phyloP scores from a whole-genome alignment of 2,329 filamentous ascomycete genomes.

The Fusarium protoensiforme region DNA sequence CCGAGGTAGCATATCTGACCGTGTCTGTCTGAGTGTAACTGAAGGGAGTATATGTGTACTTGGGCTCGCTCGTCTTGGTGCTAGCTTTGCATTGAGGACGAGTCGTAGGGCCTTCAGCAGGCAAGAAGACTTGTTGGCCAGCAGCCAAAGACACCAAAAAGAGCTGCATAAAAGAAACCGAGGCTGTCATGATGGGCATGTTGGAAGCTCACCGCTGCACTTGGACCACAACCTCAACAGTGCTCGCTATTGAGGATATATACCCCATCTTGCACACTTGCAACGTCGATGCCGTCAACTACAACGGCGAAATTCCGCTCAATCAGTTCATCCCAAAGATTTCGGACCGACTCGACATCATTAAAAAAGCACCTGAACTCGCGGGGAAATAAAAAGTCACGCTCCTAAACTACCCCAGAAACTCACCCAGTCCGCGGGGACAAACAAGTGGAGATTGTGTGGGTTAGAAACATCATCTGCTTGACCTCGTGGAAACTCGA shows the following conservation, averaged over 20 bases:
- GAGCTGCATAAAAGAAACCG: constrained; percentile 24
- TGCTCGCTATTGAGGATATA: neutral
- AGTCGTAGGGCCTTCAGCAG: constrained; percentile 41
- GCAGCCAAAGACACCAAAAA: constrained; percentile 33
- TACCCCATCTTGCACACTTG: neutral
- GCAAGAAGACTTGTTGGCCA: constrained; percentile 43
- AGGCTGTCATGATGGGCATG: constrained; percentile 21
- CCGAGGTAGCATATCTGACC: constrained; percentile 46
- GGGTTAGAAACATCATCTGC: neutral
- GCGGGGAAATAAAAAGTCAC: constrained; percentile 27
- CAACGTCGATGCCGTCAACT: neutral
- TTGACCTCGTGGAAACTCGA: neutral
- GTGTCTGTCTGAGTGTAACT: constrained; percentile 47
- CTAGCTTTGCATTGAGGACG: constrained; percentile 41
- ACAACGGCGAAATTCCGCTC: constrained; percentile 2
- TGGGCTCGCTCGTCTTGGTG: constrained; percentile 34
- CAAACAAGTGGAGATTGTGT: neutral
- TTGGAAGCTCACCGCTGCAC: neutral
- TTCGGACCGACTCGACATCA: constrained; percentile 33
- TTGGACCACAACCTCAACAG: neutral
- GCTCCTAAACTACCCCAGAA: neutral
- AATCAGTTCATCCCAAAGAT: constrained; percentile 15
- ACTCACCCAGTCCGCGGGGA: neutral
- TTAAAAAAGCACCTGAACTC: constrained; percentile 6
- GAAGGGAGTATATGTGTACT: constrained; percentile 44